Evolutionary conservation across 2,329 filamentous ascomycete species (phyloP).

Genomic region (Ceratocystis cubensis): DNA sequence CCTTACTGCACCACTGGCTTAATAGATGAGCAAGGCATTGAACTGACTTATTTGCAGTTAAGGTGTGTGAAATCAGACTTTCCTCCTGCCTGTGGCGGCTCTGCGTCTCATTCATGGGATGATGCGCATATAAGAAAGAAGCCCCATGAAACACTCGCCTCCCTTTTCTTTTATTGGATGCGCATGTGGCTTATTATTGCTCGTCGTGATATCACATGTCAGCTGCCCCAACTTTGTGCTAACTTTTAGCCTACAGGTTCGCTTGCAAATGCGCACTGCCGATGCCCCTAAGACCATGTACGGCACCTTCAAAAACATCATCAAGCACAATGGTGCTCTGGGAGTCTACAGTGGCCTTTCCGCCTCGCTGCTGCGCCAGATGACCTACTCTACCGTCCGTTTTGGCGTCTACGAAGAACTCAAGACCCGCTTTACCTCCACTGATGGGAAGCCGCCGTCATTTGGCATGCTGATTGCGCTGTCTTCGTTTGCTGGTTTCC

Average conservation of each 20-base stretch:
- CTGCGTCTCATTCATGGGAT: background rate
- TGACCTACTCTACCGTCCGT: slow-evolving; percentile 90
- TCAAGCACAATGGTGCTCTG: slow-evolving; percentile 59
- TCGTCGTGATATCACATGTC: slow-evolving; percentile 10
- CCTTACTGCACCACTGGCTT: background rate
- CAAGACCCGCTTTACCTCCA: slow-evolving; percentile 52
- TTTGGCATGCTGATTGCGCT: slow-evolving; percentile 70
- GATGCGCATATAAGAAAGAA: background rate
- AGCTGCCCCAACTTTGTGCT: background rate
- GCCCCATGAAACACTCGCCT: slow-evolving; percentile 11
- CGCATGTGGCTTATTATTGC: slow-evolving; percentile 4
- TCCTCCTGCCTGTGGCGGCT: background rate
- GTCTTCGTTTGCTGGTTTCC: slow-evolving; percentile 69
- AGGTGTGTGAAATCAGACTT: slow-evolving; percentile 29
- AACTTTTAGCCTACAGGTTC: slow-evolving; percentile 45
- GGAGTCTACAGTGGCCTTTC: slow-evolving; percentile 88
- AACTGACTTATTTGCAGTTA: slow-evolving; percentile 33
- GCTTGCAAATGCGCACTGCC: slow-evolving; percentile 70
- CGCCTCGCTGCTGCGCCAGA: slow-evolving; percentile 81
- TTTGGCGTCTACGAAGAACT: slow-evolving; percentile 95
- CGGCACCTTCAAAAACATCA: slow-evolving; percentile 71
- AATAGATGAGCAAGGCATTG: background rate
- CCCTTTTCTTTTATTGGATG: slow-evolving; percentile 5
- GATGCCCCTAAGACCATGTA: slow-evolving; percentile 69
- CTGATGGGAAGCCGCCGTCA: slow-evolving; percentile 41